These are phyloP conservation scores for Neurospora tetrasperma DNA, from an alignment of 495 filamentous ascomycete species.

Conservation along the genomic window DNA sequence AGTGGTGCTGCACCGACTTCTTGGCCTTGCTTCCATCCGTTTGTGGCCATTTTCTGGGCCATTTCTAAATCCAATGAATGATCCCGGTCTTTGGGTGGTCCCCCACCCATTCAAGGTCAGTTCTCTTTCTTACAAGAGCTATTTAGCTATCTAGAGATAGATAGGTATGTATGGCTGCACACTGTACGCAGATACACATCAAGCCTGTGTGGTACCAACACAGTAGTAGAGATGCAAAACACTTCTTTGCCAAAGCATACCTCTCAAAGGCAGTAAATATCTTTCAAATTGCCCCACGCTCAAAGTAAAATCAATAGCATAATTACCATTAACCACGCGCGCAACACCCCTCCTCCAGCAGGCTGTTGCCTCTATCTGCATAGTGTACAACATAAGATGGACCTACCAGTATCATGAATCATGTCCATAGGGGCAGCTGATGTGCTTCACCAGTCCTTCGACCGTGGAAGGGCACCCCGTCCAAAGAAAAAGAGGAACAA, in stretches of 20 bases:
- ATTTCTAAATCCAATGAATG: not conserved
- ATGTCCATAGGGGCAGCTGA: not conserved
- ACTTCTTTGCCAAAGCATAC: not conserved
- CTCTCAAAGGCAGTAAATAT: not conserved
- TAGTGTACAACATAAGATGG: slow-evolving; percentile 21
- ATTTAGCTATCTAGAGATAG: too few species aligned
- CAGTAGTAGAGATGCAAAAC: not conserved
- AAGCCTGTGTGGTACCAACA: not conserved
- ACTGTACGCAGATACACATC: not conserved
- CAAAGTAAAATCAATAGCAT: not conserved
- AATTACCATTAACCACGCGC: not conserved
- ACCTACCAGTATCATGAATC: not conserved
- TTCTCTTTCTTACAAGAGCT: not conserved
- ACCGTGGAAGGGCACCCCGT: not conserved
- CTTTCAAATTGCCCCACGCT: not conserved
- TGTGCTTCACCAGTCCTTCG: not conserved
- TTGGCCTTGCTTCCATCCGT: too few species aligned
- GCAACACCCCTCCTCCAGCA: slow-evolving; percentile 6
- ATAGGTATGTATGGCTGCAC: not conserved
- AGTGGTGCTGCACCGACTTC: not conserved
- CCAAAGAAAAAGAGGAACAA: slow-evolving; percentile 5
- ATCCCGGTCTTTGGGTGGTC: not conserved
- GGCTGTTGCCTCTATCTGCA: slow-evolving; percentile 29
- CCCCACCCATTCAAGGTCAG: not conserved
- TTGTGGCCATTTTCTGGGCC: not conserved